Percentiles rank a stretch among this genome's conserved stretches.
Evolutionary conservation across 371 early-diverging fungal genomes (phyloP).

Genomic region (Actinomortierella ambigua): DNA sequence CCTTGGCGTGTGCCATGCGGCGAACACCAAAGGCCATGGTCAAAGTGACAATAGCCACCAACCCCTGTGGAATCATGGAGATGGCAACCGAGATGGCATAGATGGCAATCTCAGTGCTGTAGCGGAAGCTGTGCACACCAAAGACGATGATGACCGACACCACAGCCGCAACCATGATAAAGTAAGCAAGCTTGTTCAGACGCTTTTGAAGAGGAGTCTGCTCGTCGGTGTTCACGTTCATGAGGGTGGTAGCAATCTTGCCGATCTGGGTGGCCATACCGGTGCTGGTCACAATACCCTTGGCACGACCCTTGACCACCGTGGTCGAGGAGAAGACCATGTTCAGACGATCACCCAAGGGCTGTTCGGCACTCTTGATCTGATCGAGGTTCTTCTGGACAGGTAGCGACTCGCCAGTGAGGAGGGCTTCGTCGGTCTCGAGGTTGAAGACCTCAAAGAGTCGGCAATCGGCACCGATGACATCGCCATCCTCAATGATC

Average conservation of each 20-base stretch:
- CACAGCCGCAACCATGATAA: slow-evolving; percentile 70
- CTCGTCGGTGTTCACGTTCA: slow-evolving; percentile 64
- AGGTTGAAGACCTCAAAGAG: slow-evolving; percentile 84
- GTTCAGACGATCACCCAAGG: slow-evolving; percentile 68
- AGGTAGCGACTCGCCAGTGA: slow-evolving; percentile 87
- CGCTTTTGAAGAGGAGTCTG: slow-evolving; percentile 79
- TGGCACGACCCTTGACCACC: slow-evolving; percentile 68
- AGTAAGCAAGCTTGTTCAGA: slow-evolving; percentile 75
- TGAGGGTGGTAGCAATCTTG: slow-evolving; percentile 84
- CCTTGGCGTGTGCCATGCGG: slow-evolving; percentile 85
- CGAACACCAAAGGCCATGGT: slow-evolving; percentile 94
- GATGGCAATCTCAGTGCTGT: slow-evolving; percentile 63
- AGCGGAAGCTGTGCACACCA: slow-evolving; percentile 62
- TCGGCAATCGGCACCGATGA: slow-evolving; percentile 87
- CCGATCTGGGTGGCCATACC: slow-evolving; percentile 93
- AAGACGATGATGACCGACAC: slow-evolving; percentile 75
- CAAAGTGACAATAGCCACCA: slow-evolving; percentile 91
- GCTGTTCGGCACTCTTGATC: slow-evolving; percentile 48
- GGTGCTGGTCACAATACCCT: slow-evolving; percentile 69
- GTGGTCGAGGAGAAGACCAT: slow-evolving; percentile 63
- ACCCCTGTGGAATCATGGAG: slow-evolving; percentile 95
- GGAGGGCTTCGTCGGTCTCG: slow-evolving; percentile 83
- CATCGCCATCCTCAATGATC: slow-evolving; percentile 85
- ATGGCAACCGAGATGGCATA: slow-evolving; percentile 89
- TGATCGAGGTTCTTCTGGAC: slow-evolving; percentile 62